Base-by-base conservation (phyloP, 768 basidiomycete species). In the Psilocybe cyanescens region DNA sequence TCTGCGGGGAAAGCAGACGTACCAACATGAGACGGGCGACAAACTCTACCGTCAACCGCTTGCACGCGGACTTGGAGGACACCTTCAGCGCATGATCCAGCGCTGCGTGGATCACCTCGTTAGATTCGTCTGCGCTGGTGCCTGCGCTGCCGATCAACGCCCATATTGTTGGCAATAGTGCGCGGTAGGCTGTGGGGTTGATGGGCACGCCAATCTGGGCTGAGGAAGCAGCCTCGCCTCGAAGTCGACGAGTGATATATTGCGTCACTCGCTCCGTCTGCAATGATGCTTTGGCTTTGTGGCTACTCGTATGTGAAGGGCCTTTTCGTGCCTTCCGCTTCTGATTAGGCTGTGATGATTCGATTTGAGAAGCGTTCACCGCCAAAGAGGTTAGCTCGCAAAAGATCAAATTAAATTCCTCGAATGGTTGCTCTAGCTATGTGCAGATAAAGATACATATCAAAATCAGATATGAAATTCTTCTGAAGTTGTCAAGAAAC, bases 111-210 rank as follows among this genome's bases (percentile, higher is more conserved):
- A 88, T 75, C 52, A 90, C 79, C 59, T 75, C 70, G 55, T 64
- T 61, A 11, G 64, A 62, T 52, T 67, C 60, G 14, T 63, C 64
- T 35, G 68, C 49, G 56, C 54, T 61, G 52, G 49, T 59, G 52
- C 57, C 56, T 35, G 76, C 66, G 67, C 81, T 78, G 75, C 83
- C 88, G 60, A 94, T 71, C 62, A 93, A 75, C 37, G 86, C 85
- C 92, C 90, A 95, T 54, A 92, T 80, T 1, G 91, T 90, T 14
- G 94, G 94, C 31, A 92, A 76, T 52, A 95, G 79, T 3, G 86
- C 79, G 4, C 71, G 70, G 73, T 94, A 95, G n/a, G 83, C 81
- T 41, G 75, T 67, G 4, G 86, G 76, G 30, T 81, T 81, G 55
- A 94, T 76, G 3, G 83, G 74, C 35, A 81, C 80, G 46, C 78